Evolutionary conservation across 139 green algal species (phyloP), one percentile per base, ranked within the genome.

Genomic region (Volvox reticuliferus): DNA sequence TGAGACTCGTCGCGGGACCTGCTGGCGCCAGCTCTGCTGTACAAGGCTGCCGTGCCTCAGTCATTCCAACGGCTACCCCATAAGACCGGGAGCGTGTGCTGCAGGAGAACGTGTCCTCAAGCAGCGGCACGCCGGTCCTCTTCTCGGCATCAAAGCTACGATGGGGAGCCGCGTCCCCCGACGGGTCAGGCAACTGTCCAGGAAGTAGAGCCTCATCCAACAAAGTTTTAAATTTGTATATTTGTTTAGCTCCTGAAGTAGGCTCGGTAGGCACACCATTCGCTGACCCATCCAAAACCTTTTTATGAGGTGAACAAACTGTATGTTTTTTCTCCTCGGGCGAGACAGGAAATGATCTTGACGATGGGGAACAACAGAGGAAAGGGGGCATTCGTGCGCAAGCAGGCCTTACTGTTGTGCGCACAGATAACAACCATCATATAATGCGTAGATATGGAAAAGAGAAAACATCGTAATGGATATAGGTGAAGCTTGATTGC

Each of bases 381-480:
- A 86, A 84, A 44, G 44, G 26, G 24, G 79, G 44, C 79, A 86
- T 86, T 79, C 71, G 71, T 79, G 71, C 44, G 44, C 44, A 55
- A 9, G 9, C 32, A 33, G 20, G 71, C 32, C 71, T 9, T 79
- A 79, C 71, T 21, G 30, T 30, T 73, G 12, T 9, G 14, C 9
- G 14, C 1, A 79, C 20, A 79, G 14, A 18, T 14, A 79, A 79
- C 26, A 79, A 14, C 71, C 71, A 79, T 79, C 20, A 73, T 5
- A 30, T 12, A 24, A 30, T 16, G 65, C 24, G 24, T 12, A 73
- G 2, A 73, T 30, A 73, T 73, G 21, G 16, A 12, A 28, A 28
- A 16, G 21, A 12, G 65, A 28, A 30, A 73, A 73, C 12, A 73
- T 12, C 16, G 65, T 26, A 73, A 73, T 2, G 2, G 16, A 55